phyloP scores from a whole-genome alignment of 257 asterid genomes.

The Fraxinus quadrangulata region DNA sequence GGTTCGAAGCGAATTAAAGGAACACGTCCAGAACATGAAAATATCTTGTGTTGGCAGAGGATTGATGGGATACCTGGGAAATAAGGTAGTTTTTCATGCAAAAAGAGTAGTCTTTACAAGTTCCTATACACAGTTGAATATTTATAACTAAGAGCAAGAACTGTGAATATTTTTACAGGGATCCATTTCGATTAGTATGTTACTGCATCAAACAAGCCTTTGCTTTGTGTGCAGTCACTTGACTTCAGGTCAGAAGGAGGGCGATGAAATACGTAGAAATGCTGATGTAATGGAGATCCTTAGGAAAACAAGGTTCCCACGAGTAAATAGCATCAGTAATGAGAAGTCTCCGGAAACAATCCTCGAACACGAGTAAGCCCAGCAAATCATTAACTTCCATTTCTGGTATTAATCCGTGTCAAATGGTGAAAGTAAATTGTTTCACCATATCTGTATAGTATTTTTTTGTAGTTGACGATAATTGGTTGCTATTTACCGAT shows the following conservation, averaged over 20 bases:
- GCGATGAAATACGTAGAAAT: constrained; percentile 65
- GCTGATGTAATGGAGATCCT: constrained; percentile 67
- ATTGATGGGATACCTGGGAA: constrained; percentile 71
- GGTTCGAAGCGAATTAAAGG: constrained; percentile 61
- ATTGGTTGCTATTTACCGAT: background rate
- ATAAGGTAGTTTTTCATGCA: constrained; percentile 47
- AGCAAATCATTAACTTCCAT: background rate
- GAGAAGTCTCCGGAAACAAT: constrained; percentile 66
- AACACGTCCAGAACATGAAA: constrained; percentile 53
- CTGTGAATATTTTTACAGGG: constrained; percentile 43
- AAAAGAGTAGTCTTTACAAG: background rate
- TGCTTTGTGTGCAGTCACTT: constrained; percentile 72
- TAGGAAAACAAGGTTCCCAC: constrained; percentile 64
- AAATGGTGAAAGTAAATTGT: background rate
- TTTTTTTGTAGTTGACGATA: background rate
- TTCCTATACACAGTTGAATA: background rate
- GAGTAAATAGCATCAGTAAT: constrained; percentile 41
- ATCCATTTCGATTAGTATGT: constrained; percentile 67
- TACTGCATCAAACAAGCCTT: constrained; percentile 68
- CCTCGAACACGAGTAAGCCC: constrained; percentile 59
- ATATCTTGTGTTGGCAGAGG: constrained; percentile 75
- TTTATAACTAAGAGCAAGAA: background rate
- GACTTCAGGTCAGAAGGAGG: constrained; percentile 70
- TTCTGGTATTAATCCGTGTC: background rate
- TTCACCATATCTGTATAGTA: background rate